Base-by-base conservation (phyloP, 768 basidiomycete species). In the Mycena latifolia region DNA sequence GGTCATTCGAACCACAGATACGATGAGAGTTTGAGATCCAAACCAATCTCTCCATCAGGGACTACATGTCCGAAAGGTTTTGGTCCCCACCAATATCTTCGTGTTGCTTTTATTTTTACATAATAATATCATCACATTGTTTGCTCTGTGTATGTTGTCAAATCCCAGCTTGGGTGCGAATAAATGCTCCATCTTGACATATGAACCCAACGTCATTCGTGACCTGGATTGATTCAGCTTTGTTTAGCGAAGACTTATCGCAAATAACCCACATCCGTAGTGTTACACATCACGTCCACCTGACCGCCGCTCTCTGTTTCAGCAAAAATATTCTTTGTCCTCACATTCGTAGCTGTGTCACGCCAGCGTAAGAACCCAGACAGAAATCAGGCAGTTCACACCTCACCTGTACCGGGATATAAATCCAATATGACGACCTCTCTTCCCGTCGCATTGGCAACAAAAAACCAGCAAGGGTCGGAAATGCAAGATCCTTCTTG, bases 381-480 rank as follows among this genome's bases (percentile, higher is more conserved):
- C 28, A 61, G 35, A 60, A 57, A 41, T 59, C 58, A 53, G 39
- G 53, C 11, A 29, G 48, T 60, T 61, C n/a, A 35, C 50, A 53
- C 43, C 60, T 52, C 51, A 53, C 60, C 60, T 61, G 60, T 61
- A 46, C 41, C 35, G 29, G 60, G 60, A 53, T 61, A 61, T 53
- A 61, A 46, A 47, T 61, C 60, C 39, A 61, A 61, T 52, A 61
- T 61, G 51, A 61, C 51, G 41, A 61, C 60, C 60, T 61, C 60
- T 53, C 51, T 61, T 61, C 60, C 60, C 41, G 60, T 61, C 60
- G 60, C 60, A 61, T 61, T 61, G 22, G 60, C 60, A 61, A 61
- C 60, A n/a, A 61, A 61, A 53, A 6, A 61, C 60, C 60, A 61
- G 51, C 60, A 61, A 52, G 60, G 60, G 46, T 61, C 51, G 20